phyloP scores from a whole-genome alignment of 2,329 filamentous ascomycete genomes.

The Ascochyta clinopodiicola region DNA sequence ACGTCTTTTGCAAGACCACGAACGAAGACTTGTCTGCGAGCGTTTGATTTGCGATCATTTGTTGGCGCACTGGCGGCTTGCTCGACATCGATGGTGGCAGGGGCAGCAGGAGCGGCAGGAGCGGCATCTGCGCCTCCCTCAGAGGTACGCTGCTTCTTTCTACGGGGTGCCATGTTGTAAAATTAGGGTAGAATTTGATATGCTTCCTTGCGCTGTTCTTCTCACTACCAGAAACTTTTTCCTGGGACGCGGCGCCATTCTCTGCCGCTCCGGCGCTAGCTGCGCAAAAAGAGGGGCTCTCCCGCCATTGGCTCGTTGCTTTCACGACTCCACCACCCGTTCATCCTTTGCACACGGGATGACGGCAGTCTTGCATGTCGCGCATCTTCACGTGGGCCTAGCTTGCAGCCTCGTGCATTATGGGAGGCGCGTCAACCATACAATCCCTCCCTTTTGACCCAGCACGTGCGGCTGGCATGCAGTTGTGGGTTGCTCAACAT shows the following conservation, averaged over 20 bases:
- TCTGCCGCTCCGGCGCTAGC: conserved; percentile 10
- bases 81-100: conserved; percentile 34
- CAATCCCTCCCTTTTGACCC: neutral
- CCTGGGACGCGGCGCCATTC: neutral
- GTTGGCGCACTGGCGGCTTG: conserved; percentile 19
- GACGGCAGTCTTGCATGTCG: conserved; percentile 14
- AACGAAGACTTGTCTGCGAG: conserved; percentile 74
- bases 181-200: neutral
- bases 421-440: conserved; percentile 9
- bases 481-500: conserved; percentile 13
- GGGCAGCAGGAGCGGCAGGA: conserved; percentile 33
- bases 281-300: conserved; percentile 10
- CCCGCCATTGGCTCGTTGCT: conserved; percentile 10
- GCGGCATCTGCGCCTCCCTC: conserved; percentile 45
- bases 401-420: conserved; percentile 9
- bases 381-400: conserved; percentile 15
- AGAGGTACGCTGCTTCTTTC: conserved; percentile 52
- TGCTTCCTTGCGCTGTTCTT: neutral
- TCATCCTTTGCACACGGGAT: conserved; percentile 15
- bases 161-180: conserved; percentile 47
- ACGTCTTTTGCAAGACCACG: conserved; percentile 79
- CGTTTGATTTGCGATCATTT: conserved; percentile 36
- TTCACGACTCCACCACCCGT: neutral
- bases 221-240: neutral
- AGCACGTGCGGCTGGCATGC: conserved; percentile 14